Evolutionary conservation across 164 flowering plant species (phyloP).

Genomic region (Cinnamomum micranthum): DNA sequence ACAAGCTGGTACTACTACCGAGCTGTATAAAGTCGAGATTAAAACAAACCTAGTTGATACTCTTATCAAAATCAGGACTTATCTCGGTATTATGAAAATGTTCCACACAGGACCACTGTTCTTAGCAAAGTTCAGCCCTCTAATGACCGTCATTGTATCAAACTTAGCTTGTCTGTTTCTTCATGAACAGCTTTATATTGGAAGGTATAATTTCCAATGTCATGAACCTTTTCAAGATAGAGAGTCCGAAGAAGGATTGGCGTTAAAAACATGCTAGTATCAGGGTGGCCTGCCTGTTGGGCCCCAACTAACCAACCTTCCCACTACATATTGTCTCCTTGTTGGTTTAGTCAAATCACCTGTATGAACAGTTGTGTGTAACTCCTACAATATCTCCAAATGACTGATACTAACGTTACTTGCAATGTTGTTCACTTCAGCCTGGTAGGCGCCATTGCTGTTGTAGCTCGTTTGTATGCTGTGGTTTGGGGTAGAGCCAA

Average conservation of each 20-base stretch:
- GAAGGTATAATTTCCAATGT: constrained; percentile 1
- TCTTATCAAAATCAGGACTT: too few relatives aligned
- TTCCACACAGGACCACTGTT: too few relatives aligned
- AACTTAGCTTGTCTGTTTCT: constrained; percentile 36
- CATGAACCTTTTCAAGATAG: too few relatives aligned
- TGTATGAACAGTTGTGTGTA: neutral
- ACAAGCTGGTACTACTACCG: too few relatives aligned
- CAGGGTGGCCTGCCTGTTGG: neutral
- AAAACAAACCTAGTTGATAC: too few relatives aligned
- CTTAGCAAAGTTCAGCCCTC: constrained; percentile 64
- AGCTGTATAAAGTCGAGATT: too few relatives aligned
- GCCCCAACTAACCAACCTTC: neutral
- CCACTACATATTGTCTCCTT: neutral
- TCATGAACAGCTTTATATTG: constrained; percentile 37
- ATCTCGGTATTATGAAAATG: too few relatives aligned
- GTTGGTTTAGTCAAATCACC: neutral
- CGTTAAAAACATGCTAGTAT: neutral
- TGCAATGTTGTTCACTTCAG: constrained; percentile 23
- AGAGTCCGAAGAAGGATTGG: too few relatives aligned
- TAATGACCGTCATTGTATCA: constrained; percentile 50
- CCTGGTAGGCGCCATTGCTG: constrained; percentile 49
- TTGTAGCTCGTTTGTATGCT: constrained; percentile 51
- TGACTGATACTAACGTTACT: neutral
- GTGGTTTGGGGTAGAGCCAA: constrained; percentile 77
- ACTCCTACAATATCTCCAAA: too few relatives aligned